Conservation (phyloP, 169 alveolate genomes). For the Plasmodium vivax region DNA sequence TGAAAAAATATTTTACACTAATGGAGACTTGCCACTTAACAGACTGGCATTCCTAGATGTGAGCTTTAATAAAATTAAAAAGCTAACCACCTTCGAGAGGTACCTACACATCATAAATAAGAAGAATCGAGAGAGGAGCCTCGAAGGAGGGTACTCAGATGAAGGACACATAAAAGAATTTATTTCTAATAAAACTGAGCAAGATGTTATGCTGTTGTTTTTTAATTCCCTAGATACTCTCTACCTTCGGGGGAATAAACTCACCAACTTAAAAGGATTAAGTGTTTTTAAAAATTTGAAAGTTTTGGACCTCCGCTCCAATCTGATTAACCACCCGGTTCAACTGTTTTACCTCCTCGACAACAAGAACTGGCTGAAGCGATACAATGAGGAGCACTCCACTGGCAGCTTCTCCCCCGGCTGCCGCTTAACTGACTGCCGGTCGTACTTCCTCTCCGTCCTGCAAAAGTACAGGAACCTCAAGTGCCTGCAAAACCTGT, state of each 20-base stretch:
- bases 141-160: conserved; percentile 6
- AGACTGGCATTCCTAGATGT: conserved; percentile 34
- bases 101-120: conserved; percentile 28
- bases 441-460: conserved; percentile 12
- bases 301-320: conserved; percentile 30
- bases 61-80: conserved; percentile 42
- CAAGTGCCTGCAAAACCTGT: conserved; percentile 25
- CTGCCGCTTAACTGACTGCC: background rate
- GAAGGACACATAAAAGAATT: conserved; percentile 43
- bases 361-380: conserved; percentile 45
- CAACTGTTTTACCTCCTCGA: conserved; percentile 57
- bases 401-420: too few species aligned
- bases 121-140: background rate
- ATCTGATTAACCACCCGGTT: conserved; percentile 58
- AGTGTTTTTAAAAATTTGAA: conserved; percentile 59
- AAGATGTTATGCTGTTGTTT: conserved; percentile 66
- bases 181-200: conserved; percentile 33
- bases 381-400: conserved; percentile 9
- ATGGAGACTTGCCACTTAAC: conserved; percentile 22
- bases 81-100: conserved; percentile 43
- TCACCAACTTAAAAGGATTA: conserved; percentile 50
- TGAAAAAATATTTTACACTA: conserved; percentile 38
- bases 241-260: conserved; percentile 36
- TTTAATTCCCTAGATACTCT: conserved; percentile 59
- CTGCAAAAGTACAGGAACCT: conserved; percentile 14